A percentile compares a stretch with the other conserved stretches of the same genome.
phyloP scores from a whole-genome alignment of 768 basidiomycete species.

The Grammothele lineata region DNA sequence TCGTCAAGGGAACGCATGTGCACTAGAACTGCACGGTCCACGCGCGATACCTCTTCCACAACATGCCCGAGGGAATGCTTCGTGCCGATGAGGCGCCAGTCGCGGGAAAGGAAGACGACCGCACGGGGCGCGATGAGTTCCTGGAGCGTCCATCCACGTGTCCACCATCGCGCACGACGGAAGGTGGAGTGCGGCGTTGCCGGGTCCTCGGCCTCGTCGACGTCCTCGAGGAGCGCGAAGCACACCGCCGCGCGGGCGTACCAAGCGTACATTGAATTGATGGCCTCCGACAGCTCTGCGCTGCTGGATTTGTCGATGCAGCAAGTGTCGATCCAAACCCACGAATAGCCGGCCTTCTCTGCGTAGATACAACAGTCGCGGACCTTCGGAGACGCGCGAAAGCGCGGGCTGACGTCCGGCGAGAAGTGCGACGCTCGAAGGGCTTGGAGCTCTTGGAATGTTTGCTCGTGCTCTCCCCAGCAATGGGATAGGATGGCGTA shows the following conservation, averaged over 20 bases:
- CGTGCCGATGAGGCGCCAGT: not conserved
- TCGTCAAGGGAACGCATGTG: not conserved
- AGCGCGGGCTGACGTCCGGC: not conserved
- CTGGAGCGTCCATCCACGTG: slow-evolving; percentile 1
- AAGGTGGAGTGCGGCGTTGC: not conserved
- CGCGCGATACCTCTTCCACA: not conserved
- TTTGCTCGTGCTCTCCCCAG: slow-evolving; percentile 4
- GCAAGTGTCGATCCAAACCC: slow-evolving; percentile 4
- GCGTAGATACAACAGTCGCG: not conserved
- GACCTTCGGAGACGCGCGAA: not conserved
- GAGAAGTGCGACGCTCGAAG: not conserved
- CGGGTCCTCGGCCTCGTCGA: not conserved
- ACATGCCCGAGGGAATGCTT: not conserved
- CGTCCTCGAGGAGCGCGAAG: slow-evolving; percentile 1
- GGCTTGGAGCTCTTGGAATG: slow-evolving; percentile 1
- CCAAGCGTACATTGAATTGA: slow-evolving; percentile 4
- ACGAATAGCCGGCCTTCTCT: not conserved
- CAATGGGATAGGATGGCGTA: slow-evolving; percentile 2
- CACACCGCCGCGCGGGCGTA: not conserved
- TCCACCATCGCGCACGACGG: not conserved
- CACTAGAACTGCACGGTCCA: not conserved
- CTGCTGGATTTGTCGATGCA: slow-evolving; percentile 7
- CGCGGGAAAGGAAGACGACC: not conserved
- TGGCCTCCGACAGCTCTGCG: slow-evolving; percentile 1
- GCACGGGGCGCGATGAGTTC: not conserved